Evolutionary conservation across 495 filamentous ascomycete species (phyloP).

Genomic region (Penicillium lagena): DNA sequence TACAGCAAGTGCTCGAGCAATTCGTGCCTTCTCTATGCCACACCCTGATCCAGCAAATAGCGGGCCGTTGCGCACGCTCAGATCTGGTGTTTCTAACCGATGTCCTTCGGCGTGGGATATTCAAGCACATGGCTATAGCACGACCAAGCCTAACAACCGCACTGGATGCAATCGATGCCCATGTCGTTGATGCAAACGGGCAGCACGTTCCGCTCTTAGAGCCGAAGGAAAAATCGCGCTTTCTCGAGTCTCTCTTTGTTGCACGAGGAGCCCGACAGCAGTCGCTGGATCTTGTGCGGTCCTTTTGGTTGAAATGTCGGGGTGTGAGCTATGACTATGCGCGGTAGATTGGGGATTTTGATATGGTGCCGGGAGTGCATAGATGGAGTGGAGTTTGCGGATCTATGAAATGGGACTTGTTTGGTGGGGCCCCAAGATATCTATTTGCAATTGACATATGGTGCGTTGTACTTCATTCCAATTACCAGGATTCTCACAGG

Average conservation of each 20-base stretch:
- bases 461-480: neutral
- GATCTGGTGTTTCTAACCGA: conserved; percentile 73
- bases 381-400: conserved; percentile 4
- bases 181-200: conserved; percentile 23
- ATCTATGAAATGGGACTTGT: conserved; percentile 1
- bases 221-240: conserved; percentile 28
- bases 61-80: conserved; percentile 67
- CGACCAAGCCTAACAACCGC: conserved; percentile 53
- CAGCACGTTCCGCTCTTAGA: conserved; percentile 13
- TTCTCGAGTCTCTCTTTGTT: conserved; percentile 36
- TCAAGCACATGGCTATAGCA: conserved; percentile 56
- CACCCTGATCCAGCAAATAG: conserved; percentile 60
- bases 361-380: neutral
- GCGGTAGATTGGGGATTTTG: conserved; percentile 13
- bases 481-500: neutral
- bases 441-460: conserved; percentile 8
- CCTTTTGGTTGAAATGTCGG: conserved; percentile 67
- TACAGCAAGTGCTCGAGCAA: conserved; percentile 49
- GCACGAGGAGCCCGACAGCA: conserved; percentile 49
- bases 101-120: conserved; percentile 69
- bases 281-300: conserved; percentile 54
- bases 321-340: conserved; percentile 63
- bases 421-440: conserved; percentile 2
- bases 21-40: conserved; percentile 55
- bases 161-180: conserved; percentile 46